These are phyloP conservation scores for Aureobasidium namibiae DNA, from an alignment of 2,329 filamentous ascomycete species.

Conservation along the genomic window DNA sequence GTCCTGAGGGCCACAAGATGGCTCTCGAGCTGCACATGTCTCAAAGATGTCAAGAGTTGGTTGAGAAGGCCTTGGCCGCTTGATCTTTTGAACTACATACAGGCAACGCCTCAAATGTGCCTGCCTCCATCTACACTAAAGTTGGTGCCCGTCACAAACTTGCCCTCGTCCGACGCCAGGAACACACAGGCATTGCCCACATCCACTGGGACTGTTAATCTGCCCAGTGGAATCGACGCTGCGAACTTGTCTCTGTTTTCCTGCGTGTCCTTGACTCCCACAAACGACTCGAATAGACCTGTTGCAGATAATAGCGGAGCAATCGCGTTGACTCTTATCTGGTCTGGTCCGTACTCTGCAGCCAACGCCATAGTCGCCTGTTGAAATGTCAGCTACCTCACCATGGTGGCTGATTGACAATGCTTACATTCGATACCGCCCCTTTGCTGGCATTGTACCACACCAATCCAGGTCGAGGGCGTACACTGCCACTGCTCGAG, in stretches of 20 bases:
- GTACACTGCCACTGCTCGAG: conserved; percentile 54
- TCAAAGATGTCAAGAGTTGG: conserved; percentile 52
- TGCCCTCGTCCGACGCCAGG: conserved; percentile 61
- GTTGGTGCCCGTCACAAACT: conserved; percentile 65
- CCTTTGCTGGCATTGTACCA: conserved; percentile 67
- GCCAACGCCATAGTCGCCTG: conserved; percentile 56
- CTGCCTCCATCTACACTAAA: conserved; percentile 55
- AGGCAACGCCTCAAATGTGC: conserved; percentile 22
- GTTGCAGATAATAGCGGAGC: conserved; percentile 61
- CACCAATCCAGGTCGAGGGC: conserved; percentile 55
- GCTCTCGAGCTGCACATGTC: conserved; percentile 60
- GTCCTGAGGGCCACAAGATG: conserved; percentile 50
- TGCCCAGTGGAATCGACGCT: conserved; percentile 47
- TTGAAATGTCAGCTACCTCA: not conserved
- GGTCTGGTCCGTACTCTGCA: conserved; percentile 59
- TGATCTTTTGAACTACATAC: conserved; percentile 15
- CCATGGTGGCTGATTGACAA: not conserved
- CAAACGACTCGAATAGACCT: conserved; percentile 51
- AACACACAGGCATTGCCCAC: conserved; percentile 64
- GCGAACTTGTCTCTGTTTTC: conserved; percentile 52
- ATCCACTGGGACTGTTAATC: conserved; percentile 52
- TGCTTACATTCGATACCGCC: conserved; percentile 45
- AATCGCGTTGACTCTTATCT: conserved; percentile 63
- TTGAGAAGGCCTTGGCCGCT: conserved; percentile 53
- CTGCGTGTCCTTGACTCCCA: conserved; percentile 54